Evolutionary conservation across 2,329 filamentous ascomycete genomes (phyloP), one percentile per base, ranked within the genome.

Genomic region (Colletotrichum euphorbiae): DNA sequence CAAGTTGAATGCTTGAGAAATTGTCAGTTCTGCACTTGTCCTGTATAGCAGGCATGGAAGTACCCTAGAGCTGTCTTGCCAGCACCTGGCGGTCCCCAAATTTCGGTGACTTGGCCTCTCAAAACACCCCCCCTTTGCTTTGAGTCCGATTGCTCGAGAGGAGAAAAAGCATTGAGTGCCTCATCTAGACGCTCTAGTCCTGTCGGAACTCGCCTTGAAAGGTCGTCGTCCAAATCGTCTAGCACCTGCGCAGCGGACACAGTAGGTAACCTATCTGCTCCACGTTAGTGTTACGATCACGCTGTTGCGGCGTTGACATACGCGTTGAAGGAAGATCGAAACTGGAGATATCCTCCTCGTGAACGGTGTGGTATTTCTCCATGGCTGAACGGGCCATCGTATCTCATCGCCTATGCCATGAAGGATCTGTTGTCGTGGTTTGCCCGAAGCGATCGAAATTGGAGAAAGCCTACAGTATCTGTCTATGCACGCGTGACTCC

Each of bases 61-160:
- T 83, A 95, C 92, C 90, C 92, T 73, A 98, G 82, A 12, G 91
- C 85, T 4, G 93, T 97, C 83, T 97, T 98, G 33, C 94, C 95
- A 28, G 88, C 88, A 2, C 94, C 94, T 8, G 93, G 91, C 11
- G 94, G 93, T 0, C 95, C 95, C 87, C 93, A 97, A 56, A 97
- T 81, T 78, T 98, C 95, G 3, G 92, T 92, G 46, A 97, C 85
- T 77, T 93, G 92, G 13, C 94, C 93, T 64, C 90, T 88, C 69
- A 86, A 86, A 54, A 97, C 83, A 4, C 93, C 94, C 17, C 86
- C 84, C 50, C 24, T 56, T 60, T n/a, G 21, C 60, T 56, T 62
- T 60, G 43, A 33, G 58, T 11, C 71, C 46, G 19, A 13, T 11
- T 28, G 28, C 4, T 45, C 55, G 12, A 69, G 70, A 15, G 69